phyloP scores from a whole-genome alignment of 2,329 filamentous ascomycete genomes.

The Alternaria metachromatica region DNA sequence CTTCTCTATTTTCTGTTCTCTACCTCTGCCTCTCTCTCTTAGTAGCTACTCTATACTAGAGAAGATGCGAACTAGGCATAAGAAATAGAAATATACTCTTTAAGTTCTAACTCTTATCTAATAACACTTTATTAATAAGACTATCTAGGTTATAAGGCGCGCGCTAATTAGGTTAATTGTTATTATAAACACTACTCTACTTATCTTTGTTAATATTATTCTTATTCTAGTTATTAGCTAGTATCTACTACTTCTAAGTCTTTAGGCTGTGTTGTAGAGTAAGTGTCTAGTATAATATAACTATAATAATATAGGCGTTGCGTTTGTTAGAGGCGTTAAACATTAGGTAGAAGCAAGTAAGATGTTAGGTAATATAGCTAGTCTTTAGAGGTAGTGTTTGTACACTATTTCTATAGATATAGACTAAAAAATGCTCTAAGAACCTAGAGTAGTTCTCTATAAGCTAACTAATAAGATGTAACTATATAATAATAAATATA shows the following conservation, averaged over 20 bases:
- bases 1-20: not conserved
- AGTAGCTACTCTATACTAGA: too few relatives aligned
- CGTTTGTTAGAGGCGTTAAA: not conserved
- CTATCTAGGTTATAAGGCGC: not conserved
- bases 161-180: not conserved
- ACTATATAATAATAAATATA: not conserved
- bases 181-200: not conserved
- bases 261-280: not conserved
- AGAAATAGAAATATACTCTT: not conserved
- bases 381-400: too few relatives aligned
- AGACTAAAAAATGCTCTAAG: not conserved
- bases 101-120: not conserved
- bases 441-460: not conserved
- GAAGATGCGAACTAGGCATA: too few relatives aligned
- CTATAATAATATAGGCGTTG: not conserved
- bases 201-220: not conserved
- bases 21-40: not conserved
- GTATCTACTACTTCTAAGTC: not conserved
- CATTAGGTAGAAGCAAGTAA: not conserved
- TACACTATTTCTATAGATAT: not conserved
- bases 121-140: not conserved
- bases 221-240: not conserved
- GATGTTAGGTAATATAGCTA: not conserved
- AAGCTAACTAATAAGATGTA: not conserved
- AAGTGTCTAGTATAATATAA: not conserved